Evolutionary conservation across 2,329 filamentous ascomycete genomes (phyloP), one percentile per base, ranked within the genome.

Genomic region (Calonectria ilicicola): DNA sequence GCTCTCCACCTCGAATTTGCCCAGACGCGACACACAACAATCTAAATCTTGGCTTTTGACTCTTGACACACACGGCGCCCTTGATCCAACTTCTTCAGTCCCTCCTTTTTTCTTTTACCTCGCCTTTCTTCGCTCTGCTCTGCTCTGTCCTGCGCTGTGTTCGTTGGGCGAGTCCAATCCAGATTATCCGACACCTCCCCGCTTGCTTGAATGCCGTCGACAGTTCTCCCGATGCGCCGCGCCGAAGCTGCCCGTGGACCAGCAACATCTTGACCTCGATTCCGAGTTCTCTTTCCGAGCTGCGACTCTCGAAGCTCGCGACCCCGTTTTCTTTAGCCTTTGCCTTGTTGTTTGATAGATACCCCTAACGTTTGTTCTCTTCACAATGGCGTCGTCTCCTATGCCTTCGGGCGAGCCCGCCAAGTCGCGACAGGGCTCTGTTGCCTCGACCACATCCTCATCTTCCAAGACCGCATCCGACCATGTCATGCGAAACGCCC

Each of bases 401-500:
- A 63, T 38, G 51, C 67, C 77, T 19, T 77, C 77, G 8, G 46
- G 76, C 72, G 78, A 80, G 23, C 73, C 75, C 38, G 73, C 78
- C 21, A 53, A 75, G 70, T 74, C 72, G 71, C 77, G 75, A 40
- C 56, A 51, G 27, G 42, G 63, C 29, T 62, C 69, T n/a, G 17
- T 56, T 47, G 29, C 40, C 15, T 70, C 70, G 35, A 46, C 66
- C 46, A 72, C 77, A 38, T 72, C 72, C 27, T 70, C 76, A 67
- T 65, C 75, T n/a, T 75, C 77, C 15, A 71, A 66, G 26, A 60
- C 77, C 35, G 69, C 72, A 10, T 72, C 74, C 72, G 93, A 96
- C 77, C 93, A 94, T 6, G 89, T 97, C 74, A 89, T 97, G 69
- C 94, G 94, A 83, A 97, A 97, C 83, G 93, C 95, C 51, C 88